A percentile compares a stretch with the other conserved stretches of the same genome.
These are phyloP conservation scores for Triadica sebifera DNA, from an alignment of 345 rosid species.

Conservation along the genomic window DNA sequence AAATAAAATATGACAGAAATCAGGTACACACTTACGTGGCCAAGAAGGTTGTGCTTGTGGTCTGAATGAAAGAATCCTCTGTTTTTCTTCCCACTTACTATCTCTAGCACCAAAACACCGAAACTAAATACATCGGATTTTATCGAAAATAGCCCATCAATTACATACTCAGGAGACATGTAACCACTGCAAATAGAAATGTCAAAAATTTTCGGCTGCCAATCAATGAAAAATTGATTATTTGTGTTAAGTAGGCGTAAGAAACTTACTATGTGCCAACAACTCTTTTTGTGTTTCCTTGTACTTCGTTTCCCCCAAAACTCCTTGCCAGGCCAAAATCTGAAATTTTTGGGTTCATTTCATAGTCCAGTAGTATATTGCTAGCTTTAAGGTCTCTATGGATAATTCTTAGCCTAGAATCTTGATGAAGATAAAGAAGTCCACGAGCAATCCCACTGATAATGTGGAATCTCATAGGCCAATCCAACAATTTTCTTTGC, in stretches of 20 bases:
- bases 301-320: slow-evolving; percentile 32
- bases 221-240: neutral
- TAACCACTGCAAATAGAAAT: no score
- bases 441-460: slow-evolving; percentile 43
- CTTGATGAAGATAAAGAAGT: slow-evolving; percentile 45
- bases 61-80: slow-evolving; percentile 28
- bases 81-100: slow-evolving; percentile 25
- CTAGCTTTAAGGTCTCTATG: no score
- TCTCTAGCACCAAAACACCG: no score
- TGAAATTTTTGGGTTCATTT: slow-evolving; percentile 45
- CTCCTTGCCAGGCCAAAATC: slow-evolving; percentile 41
- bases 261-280: slow-evolving; percentile 50
- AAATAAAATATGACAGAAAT: neutral
- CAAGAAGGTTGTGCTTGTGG: slow-evolving; percentile 32
- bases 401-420: slow-evolving; percentile 38
- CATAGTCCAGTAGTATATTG: slow-evolving; percentile 32
- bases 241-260: neutral
- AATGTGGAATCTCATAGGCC: slow-evolving; percentile 33
- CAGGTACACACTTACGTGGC: slow-evolving; percentile 23
- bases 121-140: no score
- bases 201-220: neutral
- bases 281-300: slow-evolving; percentile 41
- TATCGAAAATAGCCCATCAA: no score
- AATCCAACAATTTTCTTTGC: slow-evolving; percentile 23
- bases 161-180: no score